Base-by-base conservation (phyloP, 345 rosid species). In the Lepidium sativum region DNA sequence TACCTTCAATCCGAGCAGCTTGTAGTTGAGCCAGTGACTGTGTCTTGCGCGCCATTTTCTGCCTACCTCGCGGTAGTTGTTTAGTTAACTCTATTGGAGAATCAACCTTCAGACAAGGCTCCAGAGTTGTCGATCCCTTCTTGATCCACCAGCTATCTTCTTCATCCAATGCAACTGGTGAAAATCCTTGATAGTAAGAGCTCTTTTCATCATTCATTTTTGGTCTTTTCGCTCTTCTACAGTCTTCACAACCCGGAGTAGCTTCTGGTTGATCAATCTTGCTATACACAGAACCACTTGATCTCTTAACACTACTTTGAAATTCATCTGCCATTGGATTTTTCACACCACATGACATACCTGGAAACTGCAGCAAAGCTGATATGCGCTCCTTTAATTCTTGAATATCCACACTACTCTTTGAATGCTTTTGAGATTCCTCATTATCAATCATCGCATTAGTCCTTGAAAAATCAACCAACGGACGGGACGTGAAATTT, bases 131-230 rank as follows among this genome's bases (percentile, higher is more conserved):
- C 8, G 75, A 64, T 18, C 86, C 96, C 81, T 87, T 95, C 78
- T 83, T 81, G 64, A 72, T 72, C 99, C 99, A 95, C 99, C 99
- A 95, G 54, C 61, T 77, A 77, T 91, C 96, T 75, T 95, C 99
- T 68, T 86, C 96, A 63, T 88, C 94, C 23, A 88, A 86, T 34
- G 71, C 85, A 75, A 75, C 20, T 49, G 96, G 92, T 52, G 92
- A 92, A 71, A 75, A 70, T 12, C 80, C 84, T 75, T 75, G 87
- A 73, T 80, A 58, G 67, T 21, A 77, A 23, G 94, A 84, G 70
- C 79, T 83, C 77, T 78, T 83, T 66, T 85, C 95, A 68, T 90
- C 96, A 25, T 70, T 79, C 59, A 81, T 45, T 78, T 82, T 85
- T 45, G 69, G 83, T 77, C 80, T 80, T 75, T 83, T 87, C 10